Conservation (phyloP, 352 stramenopile species). For the Pythium chondricola region DNA sequence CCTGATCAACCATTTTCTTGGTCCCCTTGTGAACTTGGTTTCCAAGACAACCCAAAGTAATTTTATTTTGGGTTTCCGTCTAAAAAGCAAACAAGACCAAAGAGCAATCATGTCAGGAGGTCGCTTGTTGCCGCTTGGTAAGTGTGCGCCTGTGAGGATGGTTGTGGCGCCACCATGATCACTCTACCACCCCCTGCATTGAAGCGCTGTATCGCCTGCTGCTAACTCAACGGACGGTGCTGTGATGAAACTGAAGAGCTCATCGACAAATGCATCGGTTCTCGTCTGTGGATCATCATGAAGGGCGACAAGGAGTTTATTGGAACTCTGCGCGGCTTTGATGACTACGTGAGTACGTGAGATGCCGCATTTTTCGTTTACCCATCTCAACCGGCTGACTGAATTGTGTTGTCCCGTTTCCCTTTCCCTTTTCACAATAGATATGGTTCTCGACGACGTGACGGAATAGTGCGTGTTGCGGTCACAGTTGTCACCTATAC, state of each 20-base stretch:
- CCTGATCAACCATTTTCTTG: conserved; percentile 21
- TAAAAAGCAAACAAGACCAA: conserved; percentile 5
- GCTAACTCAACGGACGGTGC: no score
- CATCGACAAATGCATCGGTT: conserved; percentile 99
- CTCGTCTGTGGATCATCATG: conserved; percentile 99
- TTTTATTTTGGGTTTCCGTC: no score
- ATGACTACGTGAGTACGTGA: conserved; percentile 96
- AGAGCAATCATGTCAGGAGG: conserved; percentile 54
- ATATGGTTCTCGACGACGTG: conserved; percentile 93
- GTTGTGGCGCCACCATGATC: no score
- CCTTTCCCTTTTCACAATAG: conserved; percentile 18
- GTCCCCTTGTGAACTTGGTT: no score
- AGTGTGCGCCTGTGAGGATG: neutral
- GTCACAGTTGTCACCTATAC: no score
- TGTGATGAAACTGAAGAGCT: no score
- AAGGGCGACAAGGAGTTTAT: conserved; percentile 96
- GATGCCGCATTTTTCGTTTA: no score
- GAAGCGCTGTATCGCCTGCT: no score
- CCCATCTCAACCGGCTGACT: neutral
- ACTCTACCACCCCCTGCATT: no score
- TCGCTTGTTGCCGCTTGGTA: conserved; percentile 77
- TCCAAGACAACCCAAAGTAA: no score
- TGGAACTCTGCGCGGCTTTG: conserved; percentile 92
- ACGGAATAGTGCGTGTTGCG: conserved; percentile 91
- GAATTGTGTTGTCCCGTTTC: neutral